Evolutionary conservation across 2,329 filamentous ascomycete genomes (phyloP).

Genomic region (Dothidotthia symphoricarpi): DNA sequence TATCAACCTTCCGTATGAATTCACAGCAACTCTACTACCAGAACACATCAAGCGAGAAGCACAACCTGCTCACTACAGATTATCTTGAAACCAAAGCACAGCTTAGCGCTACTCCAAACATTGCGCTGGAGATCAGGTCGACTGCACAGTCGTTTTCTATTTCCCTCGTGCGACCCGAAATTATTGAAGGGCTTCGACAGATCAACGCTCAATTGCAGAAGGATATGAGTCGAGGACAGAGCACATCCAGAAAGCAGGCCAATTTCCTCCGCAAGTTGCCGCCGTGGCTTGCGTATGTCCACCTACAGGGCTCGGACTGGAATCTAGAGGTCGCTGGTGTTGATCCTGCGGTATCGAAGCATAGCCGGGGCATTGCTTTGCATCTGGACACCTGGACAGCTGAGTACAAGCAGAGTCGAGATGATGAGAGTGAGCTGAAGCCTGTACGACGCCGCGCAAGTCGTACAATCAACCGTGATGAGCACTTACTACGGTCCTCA

Average conservation of each 20-base stretch:
- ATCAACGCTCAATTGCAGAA: conserved; percentile 79
- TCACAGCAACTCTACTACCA: conserved; percentile 94
- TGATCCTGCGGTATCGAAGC: conserved; percentile 77
- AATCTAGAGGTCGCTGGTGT: conserved; percentile 87
- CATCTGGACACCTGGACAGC: conserved; percentile 85
- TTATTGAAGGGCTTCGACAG: conserved; percentile 86
- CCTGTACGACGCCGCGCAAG: conserved; percentile 69
- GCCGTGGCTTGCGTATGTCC: conserved; percentile 78
- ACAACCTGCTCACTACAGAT: conserved; percentile 85
- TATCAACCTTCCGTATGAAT: conserved; percentile 76
- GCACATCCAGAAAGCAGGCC: conserved; percentile 48
- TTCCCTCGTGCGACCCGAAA: conserved; percentile 87
- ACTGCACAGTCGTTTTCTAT: conserved; percentile 83
- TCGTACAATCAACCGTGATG: conserved; percentile 58
- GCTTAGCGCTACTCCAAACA: conserved; percentile 78
- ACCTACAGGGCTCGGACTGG: conserved; percentile 83
- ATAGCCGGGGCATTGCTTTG: conserved; percentile 77
- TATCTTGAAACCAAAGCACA: conserved; percentile 83
- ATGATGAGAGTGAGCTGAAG: conserved; percentile 62
- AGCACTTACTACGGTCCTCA: conserved; percentile 57
- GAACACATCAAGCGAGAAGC: conserved; percentile 75
- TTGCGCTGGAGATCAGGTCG: conserved; percentile 76
- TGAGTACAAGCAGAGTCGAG: conserved; percentile 81
- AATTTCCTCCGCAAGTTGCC: conserved; percentile 73
- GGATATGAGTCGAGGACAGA: conserved; percentile 34